Base-by-base conservation (phyloP, 306 rosid genomes). In the Pueraria montana region DNA sequence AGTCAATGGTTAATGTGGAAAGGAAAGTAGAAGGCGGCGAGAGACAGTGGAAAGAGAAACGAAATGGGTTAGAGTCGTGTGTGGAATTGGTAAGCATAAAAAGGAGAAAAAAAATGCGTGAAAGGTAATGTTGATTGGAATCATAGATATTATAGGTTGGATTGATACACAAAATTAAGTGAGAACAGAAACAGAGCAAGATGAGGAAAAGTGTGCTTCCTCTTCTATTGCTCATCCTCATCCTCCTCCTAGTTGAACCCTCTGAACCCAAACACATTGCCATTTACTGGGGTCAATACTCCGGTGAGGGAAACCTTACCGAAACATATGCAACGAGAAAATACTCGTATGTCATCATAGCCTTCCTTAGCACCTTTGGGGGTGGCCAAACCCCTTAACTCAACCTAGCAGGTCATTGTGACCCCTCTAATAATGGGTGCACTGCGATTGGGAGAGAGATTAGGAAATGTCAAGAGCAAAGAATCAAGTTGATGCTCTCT, bases 231-330 rank as follows among this genome's bases (percentile, higher is more conserved):
- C 3, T 66, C 10, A 9, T 69, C 6, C 38, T 68, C n/a, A 40
- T 43, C 64, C 30, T 50, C n/a, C 12, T 30, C 5, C 32, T 73
- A 6, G 21, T 42, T 9, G 6, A 72, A 10, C 24, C 67, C 0
- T 30, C 86, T 30, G 42, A 77, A 34, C 50, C 79, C 6, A 67
- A 68, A 0, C 13, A 70, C 12, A n/a, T 79, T 52, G 55, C 61
- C 20, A 23, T 84, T 65, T 74, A 53, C 78, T 84, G 87, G 87
- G 87, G 84, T 36, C 87, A 66, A 69, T 8, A 74, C 16, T 0
- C 1, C 0, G 0, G 24, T 0, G 86, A 84, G 38, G 87, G 84
- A 26, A 79, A 0, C 58, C 70, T 84, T 3, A n/a, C 73, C 2
- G 78, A 79, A 56, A 46, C 87, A 34, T 84, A 84, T 56, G 73